Evolutionary conservation across 1,139 yeast species (phyloP), one percentile per base, ranked within the genome.

Genomic region (Hyphopichia wangnamkhiaoensis): DNA sequence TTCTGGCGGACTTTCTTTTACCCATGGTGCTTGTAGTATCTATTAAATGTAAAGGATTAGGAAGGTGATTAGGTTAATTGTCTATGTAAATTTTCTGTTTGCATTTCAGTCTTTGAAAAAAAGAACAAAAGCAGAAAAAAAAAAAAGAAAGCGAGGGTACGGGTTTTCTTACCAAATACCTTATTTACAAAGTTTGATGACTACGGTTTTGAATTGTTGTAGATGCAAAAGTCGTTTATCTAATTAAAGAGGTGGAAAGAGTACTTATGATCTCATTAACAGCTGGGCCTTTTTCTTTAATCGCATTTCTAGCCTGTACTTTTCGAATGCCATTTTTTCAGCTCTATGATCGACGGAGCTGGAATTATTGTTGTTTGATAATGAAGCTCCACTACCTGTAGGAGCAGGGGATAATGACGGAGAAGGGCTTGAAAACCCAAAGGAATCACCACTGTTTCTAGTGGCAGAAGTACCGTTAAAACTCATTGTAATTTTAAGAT

Each of bases 1-100:
- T 85, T 63, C 85, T 77, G 23, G 95, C 77, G 64, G 89, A 83
- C 82, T 91, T 93, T 73, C 96, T 80, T 67, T 89, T 91, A 57
- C 96, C 97, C 97, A 71, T 71, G 36, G 20, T 44, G 31, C 24
- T 21, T 21, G 24, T 10, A 7, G 24, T 7, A 7, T 21, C 7
- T 21, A 7, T 21, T 21, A 21, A 7, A 7, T 7, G 24, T 7
- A 21, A 7, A 10, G 7, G 7, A 21, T 21, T 21, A 10, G 24
- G 10, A 21, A 7, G 24, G 9, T 21, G 24, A 10, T 21, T 7
- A 10, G 10, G 10, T 21, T 7, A 21, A 21, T 10, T 7, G 10
- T 21, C 10, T 21, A 7, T 7, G 24, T 21, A 21, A 7, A 10
- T 21, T 21, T 21, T 21, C 10, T 7, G n/a, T n/a, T 21, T 21